phyloP scores from a whole-genome alignment of 1,284 basidiomycete genomes.

The Pseudozyma flocculosa region DNA sequence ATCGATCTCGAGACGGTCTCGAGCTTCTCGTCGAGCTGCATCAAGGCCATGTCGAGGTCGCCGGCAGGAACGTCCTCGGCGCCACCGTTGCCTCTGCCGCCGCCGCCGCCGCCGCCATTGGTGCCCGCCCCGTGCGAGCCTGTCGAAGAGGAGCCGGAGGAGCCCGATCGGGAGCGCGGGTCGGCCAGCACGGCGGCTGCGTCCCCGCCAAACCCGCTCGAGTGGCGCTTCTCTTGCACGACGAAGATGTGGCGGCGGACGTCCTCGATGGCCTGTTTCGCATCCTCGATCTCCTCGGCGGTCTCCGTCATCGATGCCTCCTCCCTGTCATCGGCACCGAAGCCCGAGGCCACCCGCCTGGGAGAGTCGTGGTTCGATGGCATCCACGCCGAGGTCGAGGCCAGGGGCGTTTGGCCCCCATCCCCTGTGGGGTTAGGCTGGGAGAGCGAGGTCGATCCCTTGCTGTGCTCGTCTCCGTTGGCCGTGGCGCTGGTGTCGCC shows the following conservation, averaged over 20 bases:
- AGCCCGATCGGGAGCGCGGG: too few species aligned
- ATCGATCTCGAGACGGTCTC: constrained; percentile 63
- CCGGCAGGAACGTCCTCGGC: constrained; percentile 33
- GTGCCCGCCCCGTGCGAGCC: constrained; percentile 1
- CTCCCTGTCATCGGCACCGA: neutral
- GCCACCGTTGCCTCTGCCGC: constrained; percentile 4
- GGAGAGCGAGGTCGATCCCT: too few species aligned
- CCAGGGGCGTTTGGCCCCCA: neutral
- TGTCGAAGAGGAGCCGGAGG: too few species aligned
- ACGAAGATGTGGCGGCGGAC: constrained; percentile 38
- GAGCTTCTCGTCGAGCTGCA: constrained; percentile 75
- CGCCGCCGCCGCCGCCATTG: neutral
- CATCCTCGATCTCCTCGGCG: constrained; percentile 23
- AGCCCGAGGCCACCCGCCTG: neutral
- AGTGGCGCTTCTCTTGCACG: constrained; percentile 39
- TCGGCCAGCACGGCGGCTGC: neutral
- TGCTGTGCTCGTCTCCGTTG: too few species aligned
- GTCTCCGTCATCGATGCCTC: constrained; percentile 18
- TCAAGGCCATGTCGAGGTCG: constrained; percentile 76
- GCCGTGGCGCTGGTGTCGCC: constrained; percentile 2
- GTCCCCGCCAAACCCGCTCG: neutral
- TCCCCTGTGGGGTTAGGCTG: too few species aligned
- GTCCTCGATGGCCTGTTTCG: constrained; percentile 19
- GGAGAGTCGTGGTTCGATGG: neutral
- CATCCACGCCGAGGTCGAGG: neutral